A percentile compares a stretch with the other conserved stretches of the same genome.
These are phyloP conservation scores for Metschnikowia henanensis DNA, from an alignment of 805 yeast species.

Conservation along the genomic window DNA sequence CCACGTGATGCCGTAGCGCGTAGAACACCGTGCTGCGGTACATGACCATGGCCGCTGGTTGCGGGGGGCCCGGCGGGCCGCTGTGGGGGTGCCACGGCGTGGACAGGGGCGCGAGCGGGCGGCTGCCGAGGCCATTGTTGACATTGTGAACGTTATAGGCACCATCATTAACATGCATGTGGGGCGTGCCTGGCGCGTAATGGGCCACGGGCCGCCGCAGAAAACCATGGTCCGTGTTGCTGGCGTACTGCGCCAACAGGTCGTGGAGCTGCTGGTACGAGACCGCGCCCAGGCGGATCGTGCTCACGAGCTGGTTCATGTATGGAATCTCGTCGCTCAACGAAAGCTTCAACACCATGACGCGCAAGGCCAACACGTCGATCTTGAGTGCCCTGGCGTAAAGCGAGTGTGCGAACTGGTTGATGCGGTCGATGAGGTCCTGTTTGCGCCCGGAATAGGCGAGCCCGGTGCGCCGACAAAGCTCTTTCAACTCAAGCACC, in stretches of 20 bases:
- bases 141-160: too few relatives aligned
- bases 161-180: too few relatives aligned
- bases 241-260: slow-evolving; percentile 6
- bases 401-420: slow-evolving; percentile 45
- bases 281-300: slow-evolving; percentile 30
- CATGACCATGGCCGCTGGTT: slow-evolving; percentile 41
- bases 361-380: slow-evolving; percentile 45
- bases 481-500: slow-evolving; percentile 52
- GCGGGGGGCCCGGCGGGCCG: neutral
- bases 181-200: neutral
- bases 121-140: neutral
- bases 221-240: neutral
- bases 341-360: slow-evolving; percentile 40
- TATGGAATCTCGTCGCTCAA: slow-evolving; percentile 38
- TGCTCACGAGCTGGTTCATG: slow-evolving; percentile 28
- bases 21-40: slow-evolving; percentile 60
- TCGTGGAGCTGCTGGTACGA: slow-evolving; percentile 3
- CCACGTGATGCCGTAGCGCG: slow-evolving; percentile 45
- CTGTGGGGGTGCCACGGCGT: neutral
- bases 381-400: slow-evolving; percentile 38
- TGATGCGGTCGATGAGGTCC: slow-evolving; percentile 56
- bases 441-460: slow-evolving; percentile 59
- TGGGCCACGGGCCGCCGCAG: neutral
- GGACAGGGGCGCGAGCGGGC: neutral
- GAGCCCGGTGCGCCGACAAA: slow-evolving; percentile 51